Conservation (phyloP, 129 eudicot genomes). For the Tagetes patula region DNA sequence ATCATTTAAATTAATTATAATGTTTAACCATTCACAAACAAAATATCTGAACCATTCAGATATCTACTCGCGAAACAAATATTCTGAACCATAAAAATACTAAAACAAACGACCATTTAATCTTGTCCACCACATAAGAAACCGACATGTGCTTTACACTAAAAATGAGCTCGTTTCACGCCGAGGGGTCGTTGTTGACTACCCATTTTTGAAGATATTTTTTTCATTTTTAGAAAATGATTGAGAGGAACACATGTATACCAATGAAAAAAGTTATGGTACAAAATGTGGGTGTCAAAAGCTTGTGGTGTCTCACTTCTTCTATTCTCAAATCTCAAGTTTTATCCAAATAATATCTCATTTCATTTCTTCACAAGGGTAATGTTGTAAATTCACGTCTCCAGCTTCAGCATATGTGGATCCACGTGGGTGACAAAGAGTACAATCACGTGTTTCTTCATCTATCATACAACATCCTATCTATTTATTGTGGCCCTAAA, state of each 20-base stretch:
- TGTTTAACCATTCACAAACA: no score
- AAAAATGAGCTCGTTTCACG: no score
- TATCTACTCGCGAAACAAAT: no score
- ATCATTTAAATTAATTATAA: no score
- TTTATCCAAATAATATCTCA: slow-evolving; percentile 29
- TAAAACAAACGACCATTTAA: no score
- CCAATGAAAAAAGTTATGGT: slow-evolving; percentile 24
- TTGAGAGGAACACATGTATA: slow-evolving; percentile 12
- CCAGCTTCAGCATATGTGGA: slow-evolving; percentile 23
- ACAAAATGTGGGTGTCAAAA: slow-evolving; percentile 29
- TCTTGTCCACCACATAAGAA: no score
- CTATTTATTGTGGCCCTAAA: slow-evolving; percentile 13
- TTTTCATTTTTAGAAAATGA: neutral
- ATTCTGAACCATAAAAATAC: no score
- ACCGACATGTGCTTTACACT: no score
- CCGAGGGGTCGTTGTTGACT: neutral
- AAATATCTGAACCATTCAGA: no score
- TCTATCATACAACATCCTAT: slow-evolving; percentile 35
- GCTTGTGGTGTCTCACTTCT: neutral
- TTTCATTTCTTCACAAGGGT: slow-evolving; percentile 23
- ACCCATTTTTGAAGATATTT: neutral
- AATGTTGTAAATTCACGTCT: slow-evolving; percentile 16
- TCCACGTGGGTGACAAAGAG: slow-evolving; percentile 43
- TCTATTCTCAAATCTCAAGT: slow-evolving; percentile 13
- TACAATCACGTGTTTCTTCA: slow-evolving; percentile 33